Evolutionary conservation across 345 rosid species (phyloP), one percentile per base, ranked within the genome.

Genomic region (Pseudoturritis turrita): DNA sequence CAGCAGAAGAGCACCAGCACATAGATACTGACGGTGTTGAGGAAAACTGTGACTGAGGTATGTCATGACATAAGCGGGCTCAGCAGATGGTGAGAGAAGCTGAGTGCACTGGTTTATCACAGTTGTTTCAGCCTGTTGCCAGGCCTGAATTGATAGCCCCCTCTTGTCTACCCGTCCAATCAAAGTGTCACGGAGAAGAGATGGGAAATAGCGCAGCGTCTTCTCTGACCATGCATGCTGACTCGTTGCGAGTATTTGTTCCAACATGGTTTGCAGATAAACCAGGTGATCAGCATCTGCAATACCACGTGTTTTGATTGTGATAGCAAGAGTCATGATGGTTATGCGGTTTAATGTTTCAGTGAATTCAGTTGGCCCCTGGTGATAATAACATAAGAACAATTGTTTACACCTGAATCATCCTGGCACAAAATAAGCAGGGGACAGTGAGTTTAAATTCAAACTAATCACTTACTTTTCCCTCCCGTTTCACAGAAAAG

Each of bases 341-440:
- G 93, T 91, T 73, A 88, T 73, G 62, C 99, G 89, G 71, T 95
- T 95, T 80, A 95, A 73, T 57, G 99, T 91, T 82, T 95, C 98
- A 23, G 99, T 95, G 85, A 95, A 95, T 67, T 95, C 99, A 60
- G 90, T 92, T 37, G 99, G 96, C 39, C 99, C 98, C 98, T 91
- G 85, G 76, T 82, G 76, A 77, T 37, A 70, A 22, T 71, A 22
- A 62, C 65, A 62, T 10, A 62, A 29, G 29, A 72, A 26, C 37
- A 49, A 26, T 47, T 62, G 69, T 43, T 18, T 23, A 57, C 56
- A 70, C 43, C 57, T 37, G 64, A 50, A 55, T 63, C 35, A 78
- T 43, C 65, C 31, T 37, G 49, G 29, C 59, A 64, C 36, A 35
- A 67, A 22, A 67, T 35, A 41, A 66, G 21, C 7, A 71, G 17